Percentiles rank a stretch among this genome's conserved stretches.
These are phyloP conservation scores for Trichoderma afroharzianum DNA, from an alignment of 2,329 filamentous ascomycete genomes.

Conservation along the genomic window DNA sequence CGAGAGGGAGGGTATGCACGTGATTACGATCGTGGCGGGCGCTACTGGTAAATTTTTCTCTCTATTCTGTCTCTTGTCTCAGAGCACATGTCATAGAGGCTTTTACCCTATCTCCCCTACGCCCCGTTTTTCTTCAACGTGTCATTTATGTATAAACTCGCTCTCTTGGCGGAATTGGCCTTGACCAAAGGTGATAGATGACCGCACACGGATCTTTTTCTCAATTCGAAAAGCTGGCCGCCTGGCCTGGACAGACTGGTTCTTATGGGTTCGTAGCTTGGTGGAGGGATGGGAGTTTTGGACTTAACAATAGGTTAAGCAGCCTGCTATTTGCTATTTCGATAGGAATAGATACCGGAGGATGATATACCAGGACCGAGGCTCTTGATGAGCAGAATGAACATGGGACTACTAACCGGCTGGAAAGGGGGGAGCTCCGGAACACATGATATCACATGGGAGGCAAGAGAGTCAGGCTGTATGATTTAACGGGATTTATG, in stretches of 20 bases:
- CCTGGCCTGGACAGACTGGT: neutral
- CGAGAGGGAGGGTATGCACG: constrained; percentile 40
- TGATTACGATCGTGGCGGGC: constrained; percentile 49
- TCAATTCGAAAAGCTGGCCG: constrained; percentile 2
- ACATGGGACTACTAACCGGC: neutral
- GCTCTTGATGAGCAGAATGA: constrained; percentile 12
- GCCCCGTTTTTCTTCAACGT: neutral
- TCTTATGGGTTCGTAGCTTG: neutral
- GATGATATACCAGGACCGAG: neutral
- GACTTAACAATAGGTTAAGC: constrained; percentile 1
- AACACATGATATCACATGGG: constrained; percentile 11
- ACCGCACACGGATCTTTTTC: constrained; percentile 3
- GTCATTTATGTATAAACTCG: constrained; percentile 6
- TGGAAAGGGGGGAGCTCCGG: neutral
- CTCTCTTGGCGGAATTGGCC: constrained; percentile 30
- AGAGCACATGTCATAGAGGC: neutral
- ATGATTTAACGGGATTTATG: constrained; percentile 22
- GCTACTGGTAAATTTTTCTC: constrained; percentile 47
- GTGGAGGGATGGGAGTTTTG: neutral
- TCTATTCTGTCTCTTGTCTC: constrained; percentile 15
- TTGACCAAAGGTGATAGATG: constrained; percentile 38
- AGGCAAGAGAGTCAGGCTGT: constrained; percentile 19
- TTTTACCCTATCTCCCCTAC: neutral
- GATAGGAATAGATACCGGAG: constrained; percentile 8
- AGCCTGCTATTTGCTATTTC: constrained; percentile 14